Evolutionary conservation across 805 yeast species (phyloP).

Genomic region (Hemisphaericaspora nanyangensis): DNA sequence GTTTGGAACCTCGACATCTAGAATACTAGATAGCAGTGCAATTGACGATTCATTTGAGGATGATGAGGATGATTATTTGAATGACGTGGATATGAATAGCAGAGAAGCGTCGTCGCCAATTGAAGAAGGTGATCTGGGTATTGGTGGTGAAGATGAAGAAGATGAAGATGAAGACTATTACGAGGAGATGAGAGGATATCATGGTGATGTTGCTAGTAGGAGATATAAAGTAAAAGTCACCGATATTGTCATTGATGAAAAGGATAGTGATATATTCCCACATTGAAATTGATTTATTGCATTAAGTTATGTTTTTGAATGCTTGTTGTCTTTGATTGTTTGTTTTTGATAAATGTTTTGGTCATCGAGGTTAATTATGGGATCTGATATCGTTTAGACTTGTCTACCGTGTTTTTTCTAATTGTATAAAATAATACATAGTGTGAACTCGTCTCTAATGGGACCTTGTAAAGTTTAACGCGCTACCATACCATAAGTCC

Average conservation of each 20-base stretch:
- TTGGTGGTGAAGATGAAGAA: conserved; percentile 10
- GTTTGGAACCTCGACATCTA: background rate
- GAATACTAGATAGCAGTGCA: conserved; percentile 11
- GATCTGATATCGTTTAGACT: background rate
- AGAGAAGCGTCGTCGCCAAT: background rate
- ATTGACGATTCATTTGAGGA: conserved; percentile 17
- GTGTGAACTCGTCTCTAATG: no score
- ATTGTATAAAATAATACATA: no score
- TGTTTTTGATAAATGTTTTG: background rate
- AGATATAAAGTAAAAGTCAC: conserved; percentile 38
- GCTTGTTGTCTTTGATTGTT: background rate
- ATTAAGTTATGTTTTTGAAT: background rate
- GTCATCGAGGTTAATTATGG: no score
- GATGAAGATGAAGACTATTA: conserved; percentile 11
- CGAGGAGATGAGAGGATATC: conserved; percentile 17
- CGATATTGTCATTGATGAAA: conserved; percentile 35
- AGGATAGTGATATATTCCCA: conserved; percentile 28
- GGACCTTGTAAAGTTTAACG: no score
- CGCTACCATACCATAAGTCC: no score
- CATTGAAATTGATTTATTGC: conserved; percentile 1
- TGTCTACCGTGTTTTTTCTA: no score
- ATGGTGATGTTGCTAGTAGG: conserved; percentile 19
- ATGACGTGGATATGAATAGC: conserved; percentile 7
- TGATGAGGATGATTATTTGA: conserved; percentile 2
- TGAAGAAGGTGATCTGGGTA: conserved; percentile 13